Conservation (phyloP, 1,139 yeast genomes). For the Yarrowia galli region DNA sequence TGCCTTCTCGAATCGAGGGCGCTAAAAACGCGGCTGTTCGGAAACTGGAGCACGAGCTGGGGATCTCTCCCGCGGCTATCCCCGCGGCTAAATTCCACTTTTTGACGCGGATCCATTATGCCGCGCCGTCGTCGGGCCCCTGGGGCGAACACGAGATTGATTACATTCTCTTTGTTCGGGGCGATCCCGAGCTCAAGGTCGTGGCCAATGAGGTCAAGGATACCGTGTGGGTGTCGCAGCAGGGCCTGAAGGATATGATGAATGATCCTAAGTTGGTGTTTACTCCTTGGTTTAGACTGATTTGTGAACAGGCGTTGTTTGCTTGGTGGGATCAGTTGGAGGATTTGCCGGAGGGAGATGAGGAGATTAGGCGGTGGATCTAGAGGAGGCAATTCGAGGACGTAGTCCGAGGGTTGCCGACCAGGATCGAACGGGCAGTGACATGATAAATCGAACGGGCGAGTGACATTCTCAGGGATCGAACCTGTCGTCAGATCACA, state of each 20-base stretch:
- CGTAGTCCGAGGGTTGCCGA: not conserved
- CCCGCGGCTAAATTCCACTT: constrained; percentile 78
- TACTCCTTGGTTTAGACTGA: constrained; percentile 98
- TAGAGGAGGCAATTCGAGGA: not conserved
- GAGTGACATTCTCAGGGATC: too few relatives aligned
- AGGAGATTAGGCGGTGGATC: constrained; percentile 45
- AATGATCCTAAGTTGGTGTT: constrained; percentile 66
- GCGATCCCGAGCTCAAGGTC: constrained; percentile 62
- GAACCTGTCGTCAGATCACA: too few relatives aligned
- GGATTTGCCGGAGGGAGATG: constrained; percentile 57
- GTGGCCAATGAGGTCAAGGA: constrained; percentile 83
- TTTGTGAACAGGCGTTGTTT: constrained; percentile 88
- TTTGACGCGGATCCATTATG: constrained; percentile 92
- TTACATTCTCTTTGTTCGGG: constrained; percentile 80
- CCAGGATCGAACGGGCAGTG: too few relatives aligned
- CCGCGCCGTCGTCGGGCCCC: constrained; percentile 79
- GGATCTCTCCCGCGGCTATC: constrained; percentile 60
- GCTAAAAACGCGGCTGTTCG: constrained; percentile 90
- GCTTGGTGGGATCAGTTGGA: constrained; percentile 91
- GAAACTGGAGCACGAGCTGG: constrained; percentile 90
- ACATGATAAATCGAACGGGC: too few relatives aligned
- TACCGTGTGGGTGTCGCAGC: constrained; percentile 71
- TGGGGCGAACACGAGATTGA: constrained; percentile 99
- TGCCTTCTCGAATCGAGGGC: constrained; percentile 72
- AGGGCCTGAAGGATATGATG: constrained; percentile 78